Percentiles rank a stretch among this genome's conserved stretches.
Conservation (phyloP, 2,329 filamentous ascomycete species). For the Colletotrichum aenigma region DNA sequence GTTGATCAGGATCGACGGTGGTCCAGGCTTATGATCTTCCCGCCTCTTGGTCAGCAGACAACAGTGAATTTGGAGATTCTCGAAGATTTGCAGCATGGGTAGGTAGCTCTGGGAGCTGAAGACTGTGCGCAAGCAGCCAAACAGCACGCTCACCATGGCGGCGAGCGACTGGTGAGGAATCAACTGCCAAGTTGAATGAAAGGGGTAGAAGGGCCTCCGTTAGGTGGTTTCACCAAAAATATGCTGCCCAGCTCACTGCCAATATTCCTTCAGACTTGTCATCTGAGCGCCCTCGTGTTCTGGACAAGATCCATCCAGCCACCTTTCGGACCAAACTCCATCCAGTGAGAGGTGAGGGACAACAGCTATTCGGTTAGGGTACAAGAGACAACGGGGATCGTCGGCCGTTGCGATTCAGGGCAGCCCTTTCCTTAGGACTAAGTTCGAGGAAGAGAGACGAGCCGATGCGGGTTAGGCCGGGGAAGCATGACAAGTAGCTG, state of each 20-base stretch:
- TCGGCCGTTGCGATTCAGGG: constrained; percentile 17
- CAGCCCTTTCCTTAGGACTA: not conserved
- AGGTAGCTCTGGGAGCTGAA: not conserved
- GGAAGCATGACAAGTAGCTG: constrained; percentile 4
- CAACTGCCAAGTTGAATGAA: not conserved
- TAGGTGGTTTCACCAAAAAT: constrained; percentile 14
- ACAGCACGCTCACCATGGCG: not conserved
- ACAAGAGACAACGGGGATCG: constrained; percentile 2
- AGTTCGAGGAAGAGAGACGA: constrained; percentile 7
- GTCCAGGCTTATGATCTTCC: constrained; percentile 1
- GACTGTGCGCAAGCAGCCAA: not conserved
- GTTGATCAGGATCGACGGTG: constrained; percentile 2
- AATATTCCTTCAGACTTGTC: not conserved
- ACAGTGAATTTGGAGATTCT: not conserved
- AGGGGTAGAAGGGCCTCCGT: not conserved
- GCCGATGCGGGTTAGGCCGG: not conserved
- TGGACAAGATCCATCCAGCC: not conserved
- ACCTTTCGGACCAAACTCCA: not conserved
- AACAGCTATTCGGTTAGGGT: not conserved
- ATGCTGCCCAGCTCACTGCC: not conserved
- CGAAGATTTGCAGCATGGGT: not conserved
- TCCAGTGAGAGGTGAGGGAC: not conserved
- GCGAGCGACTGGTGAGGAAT: not conserved
- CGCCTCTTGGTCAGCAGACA: constrained; percentile 1
- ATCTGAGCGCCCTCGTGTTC: constrained; percentile 7